Conservation (phyloP, 805 yeast species). For the Suhomyces vadensis region DNA sequence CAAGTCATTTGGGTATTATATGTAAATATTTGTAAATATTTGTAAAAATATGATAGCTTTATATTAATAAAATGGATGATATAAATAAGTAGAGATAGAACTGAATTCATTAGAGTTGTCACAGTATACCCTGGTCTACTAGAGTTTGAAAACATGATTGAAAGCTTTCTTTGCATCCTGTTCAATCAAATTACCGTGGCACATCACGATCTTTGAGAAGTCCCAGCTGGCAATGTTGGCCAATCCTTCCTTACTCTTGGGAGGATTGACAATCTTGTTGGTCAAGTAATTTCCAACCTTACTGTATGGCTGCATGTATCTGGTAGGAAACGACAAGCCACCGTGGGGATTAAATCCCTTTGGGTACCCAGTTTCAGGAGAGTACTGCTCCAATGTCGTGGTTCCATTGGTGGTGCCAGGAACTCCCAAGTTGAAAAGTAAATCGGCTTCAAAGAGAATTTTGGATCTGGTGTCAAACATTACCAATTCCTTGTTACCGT, state of each 20-base stretch:
- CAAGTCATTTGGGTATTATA: too few species aligned
- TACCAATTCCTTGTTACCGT: conserved; percentile 60
- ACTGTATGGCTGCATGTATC: conserved; percentile 44
- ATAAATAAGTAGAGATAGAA: too few species aligned
- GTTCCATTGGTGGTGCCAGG: conserved; percentile 26
- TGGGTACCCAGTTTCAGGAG: conserved; percentile 47
- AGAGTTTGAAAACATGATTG: conserved; percentile 16
- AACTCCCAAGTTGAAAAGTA: conserved; percentile 58
- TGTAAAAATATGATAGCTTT: too few species aligned
- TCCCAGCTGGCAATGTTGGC: conserved; percentile 25
- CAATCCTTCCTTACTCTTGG: conserved; percentile 21
- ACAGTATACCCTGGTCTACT: too few species aligned
- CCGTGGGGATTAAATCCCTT: conserved; percentile 41
- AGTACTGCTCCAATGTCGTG: conserved; percentile 41
- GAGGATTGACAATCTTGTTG: conserved; percentile 21
- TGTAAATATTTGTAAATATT: too few species aligned
- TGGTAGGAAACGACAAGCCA: conserved; percentile 44
- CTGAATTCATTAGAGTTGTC: too few species aligned
- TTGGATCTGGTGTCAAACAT: conserved; percentile 48
- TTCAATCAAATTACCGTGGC: conserved; percentile 54
- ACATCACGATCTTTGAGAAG: conserved; percentile 25
- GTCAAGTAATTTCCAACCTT: conserved; percentile 33
- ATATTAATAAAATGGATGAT: too few species aligned
- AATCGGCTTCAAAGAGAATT: conserved; percentile 58
- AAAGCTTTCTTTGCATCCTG: conserved; percentile 32